Conservation (phyloP, 2,329 filamentous ascomycete species). For the Bisporella sp. region DNA sequence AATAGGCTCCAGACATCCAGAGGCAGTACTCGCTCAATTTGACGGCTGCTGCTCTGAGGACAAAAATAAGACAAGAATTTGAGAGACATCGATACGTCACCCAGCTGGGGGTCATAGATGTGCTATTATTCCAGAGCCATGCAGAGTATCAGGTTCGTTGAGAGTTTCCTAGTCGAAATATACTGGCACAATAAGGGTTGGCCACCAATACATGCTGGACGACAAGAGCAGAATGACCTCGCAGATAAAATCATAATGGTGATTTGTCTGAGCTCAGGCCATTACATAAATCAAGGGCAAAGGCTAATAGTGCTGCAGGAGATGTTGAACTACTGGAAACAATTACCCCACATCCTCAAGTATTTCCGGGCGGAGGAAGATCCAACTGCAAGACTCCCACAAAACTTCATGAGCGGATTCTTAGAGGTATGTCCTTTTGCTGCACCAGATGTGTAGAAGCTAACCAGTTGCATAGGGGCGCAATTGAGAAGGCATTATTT, state of each 20-base stretch:
- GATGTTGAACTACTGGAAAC: constrained; percentile 99
- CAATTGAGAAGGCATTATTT: constrained; percentile 21
- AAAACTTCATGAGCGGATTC: constrained; percentile 90
- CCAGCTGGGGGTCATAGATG: constrained; percentile 81
- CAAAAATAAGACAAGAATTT: constrained; percentile 93
- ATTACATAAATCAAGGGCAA: too few species aligned
- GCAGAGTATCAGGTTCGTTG: constrained; percentile 79
- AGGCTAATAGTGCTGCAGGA: constrained; percentile 49
- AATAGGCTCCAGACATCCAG: constrained; percentile 90
- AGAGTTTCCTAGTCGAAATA: neutral
- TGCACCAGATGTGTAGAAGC: constrained; percentile 80
- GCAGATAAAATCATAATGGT: too few species aligned
- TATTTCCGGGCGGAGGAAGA: constrained; percentile 91
- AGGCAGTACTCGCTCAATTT: constrained; percentile 93
- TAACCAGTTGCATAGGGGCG: constrained; percentile 21
- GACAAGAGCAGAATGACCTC: too few species aligned
- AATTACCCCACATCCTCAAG: constrained; percentile 89
- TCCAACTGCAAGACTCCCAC: constrained; percentile 67
- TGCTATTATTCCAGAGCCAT: constrained; percentile 84
- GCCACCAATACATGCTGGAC: too few species aligned
- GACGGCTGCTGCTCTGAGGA: constrained; percentile 80
- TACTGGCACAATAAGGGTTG: neutral
- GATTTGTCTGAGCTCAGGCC: too few species aligned
- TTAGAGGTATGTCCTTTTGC: constrained; percentile 57
- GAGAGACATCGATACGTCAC: constrained; percentile 91